These are phyloP conservation scores for Skeletonema grethae DNA, from an alignment of 108 stramenopile genomes.

Conservation along the genomic window DNA sequence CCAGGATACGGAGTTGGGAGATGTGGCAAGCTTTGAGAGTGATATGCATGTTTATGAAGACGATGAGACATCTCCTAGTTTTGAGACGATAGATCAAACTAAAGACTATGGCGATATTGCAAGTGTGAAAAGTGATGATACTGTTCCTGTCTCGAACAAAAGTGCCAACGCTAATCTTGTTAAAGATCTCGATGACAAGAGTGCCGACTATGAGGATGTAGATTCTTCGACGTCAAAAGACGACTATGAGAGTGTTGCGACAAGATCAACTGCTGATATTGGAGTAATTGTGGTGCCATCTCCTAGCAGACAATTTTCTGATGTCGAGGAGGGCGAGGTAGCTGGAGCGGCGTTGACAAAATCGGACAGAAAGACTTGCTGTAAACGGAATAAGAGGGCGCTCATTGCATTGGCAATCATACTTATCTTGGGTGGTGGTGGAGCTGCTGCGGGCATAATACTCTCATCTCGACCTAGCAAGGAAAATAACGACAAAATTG, in stretches of 20 bases:
- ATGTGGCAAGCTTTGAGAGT: not conserved
- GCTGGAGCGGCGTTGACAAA: not conserved
- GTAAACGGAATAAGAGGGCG: not conserved
- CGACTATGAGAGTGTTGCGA: not conserved
- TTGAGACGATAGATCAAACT: not conserved
- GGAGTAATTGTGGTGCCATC: not conserved
- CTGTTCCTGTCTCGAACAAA: not conserved
- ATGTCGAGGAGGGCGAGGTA: not conserved
- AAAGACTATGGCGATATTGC: not conserved
- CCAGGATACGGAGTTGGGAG: not conserved
- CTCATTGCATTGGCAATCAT: not conserved
- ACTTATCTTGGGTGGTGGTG: not conserved
- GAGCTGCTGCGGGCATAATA: not conserved
- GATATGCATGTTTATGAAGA: conserved; percentile 1
- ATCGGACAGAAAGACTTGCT: not conserved
- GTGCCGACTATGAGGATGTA: not conserved
- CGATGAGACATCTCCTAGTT: not conserved
- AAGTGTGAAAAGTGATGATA: not conserved
- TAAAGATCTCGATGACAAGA: not conserved
- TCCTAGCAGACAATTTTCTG: not conserved
- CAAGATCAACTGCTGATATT: not conserved
- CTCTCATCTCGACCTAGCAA: not conserved
- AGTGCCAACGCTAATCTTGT: not conserved
- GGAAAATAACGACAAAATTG: not conserved
- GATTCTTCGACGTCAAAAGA: not conserved